Evolutionary conservation across 2,329 filamentous ascomycete genomes (phyloP).

Genomic region (Alternaria triticimaculans): DNA sequence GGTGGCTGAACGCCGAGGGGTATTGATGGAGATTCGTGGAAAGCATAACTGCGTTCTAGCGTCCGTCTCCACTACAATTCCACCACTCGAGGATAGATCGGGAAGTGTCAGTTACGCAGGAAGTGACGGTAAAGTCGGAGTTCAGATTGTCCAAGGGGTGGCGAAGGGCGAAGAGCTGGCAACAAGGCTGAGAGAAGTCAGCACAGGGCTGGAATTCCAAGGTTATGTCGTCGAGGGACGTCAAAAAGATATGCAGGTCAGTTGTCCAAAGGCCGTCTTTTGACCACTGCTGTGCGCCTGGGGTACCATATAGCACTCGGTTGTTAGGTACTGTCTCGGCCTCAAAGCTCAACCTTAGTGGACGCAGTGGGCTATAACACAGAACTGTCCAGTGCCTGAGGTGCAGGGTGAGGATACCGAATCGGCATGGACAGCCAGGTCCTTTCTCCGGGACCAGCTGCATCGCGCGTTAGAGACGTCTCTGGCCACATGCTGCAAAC

Average conservation of each 20-base stretch:
- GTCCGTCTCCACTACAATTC: constrained; percentile 42
- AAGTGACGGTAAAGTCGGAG: constrained; percentile 2
- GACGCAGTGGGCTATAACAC: constrained; percentile 46
- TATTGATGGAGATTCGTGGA: constrained; percentile 50
- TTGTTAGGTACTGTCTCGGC: constrained; percentile 35
- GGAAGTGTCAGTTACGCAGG: constrained; percentile 19
- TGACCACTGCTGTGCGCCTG: constrained; percentile 44
- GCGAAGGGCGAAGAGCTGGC: constrained; percentile 16
- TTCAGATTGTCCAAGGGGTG: constrained; percentile 5
- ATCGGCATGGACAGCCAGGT: constrained; percentile 38
- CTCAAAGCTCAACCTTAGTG: constrained; percentile 38
- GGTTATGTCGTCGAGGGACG: constrained; percentile 37
- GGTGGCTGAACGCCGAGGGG: constrained; percentile 45
- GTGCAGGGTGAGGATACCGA: constrained; percentile 45
- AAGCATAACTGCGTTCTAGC: constrained; percentile 44
- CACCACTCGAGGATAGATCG: constrained; percentile 26
- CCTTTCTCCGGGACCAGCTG: constrained; percentile 43
- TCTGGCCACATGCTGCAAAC: constrained; percentile 46
- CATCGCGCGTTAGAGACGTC: constrained; percentile 44
- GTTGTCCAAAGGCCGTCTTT: constrained; percentile 36
- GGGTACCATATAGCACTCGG: constrained; percentile 47
- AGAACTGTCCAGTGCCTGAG: constrained; percentile 36
- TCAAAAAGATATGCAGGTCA: constrained; percentile 39
- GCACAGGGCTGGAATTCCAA: constrained; percentile 33
- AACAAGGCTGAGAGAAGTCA: constrained; percentile 23